These are phyloP conservation scores for Sutorius eximius DNA, from an alignment of 1,284 basidiomycete genomes.

Conservation along the genomic window DNA sequence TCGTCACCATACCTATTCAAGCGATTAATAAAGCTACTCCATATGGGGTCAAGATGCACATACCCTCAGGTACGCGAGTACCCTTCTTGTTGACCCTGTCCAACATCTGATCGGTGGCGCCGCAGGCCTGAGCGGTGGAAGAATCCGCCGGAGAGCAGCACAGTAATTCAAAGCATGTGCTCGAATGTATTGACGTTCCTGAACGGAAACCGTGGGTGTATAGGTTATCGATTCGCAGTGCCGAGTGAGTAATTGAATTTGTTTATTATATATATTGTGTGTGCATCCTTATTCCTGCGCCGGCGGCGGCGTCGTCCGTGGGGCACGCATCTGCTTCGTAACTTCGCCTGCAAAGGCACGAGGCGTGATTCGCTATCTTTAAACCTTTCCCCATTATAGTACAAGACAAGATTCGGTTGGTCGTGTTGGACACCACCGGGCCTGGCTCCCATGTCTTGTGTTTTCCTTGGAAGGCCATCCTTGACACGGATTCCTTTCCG, in stretches of 20 bases:
- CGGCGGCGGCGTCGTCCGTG: conserved; percentile 1
- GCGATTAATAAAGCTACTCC: conserved; percentile 59
- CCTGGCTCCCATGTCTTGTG: not conserved
- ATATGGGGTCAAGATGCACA: conserved; percentile 73
- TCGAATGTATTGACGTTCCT: conserved; percentile 68
- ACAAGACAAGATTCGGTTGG: not conserved
- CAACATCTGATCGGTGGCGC: conserved; percentile 23
- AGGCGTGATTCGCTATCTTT: conserved; percentile 24
- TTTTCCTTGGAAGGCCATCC: conserved; percentile 3
- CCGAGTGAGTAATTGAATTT: conserved; percentile 51
- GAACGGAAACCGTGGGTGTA: conserved; percentile 63
- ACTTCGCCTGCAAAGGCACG: conserved; percentile 5
- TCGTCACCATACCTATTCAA: conserved; percentile 61
- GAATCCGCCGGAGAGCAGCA: conserved; percentile 39
- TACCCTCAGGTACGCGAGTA: conserved; percentile 51
- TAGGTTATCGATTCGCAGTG: conserved; percentile 71
- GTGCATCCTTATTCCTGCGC: conserved; percentile 1
- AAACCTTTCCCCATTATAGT: conserved; percentile 8
- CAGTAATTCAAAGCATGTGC: conserved; percentile 59
- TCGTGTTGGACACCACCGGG: not conserved
- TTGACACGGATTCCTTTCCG: not conserved
- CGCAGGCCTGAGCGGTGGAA: conserved; percentile 62
- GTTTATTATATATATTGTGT: not conserved
- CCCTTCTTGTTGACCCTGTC: conserved; percentile 20
- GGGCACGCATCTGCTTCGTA: conserved; percentile 1